Base-by-base conservation (phyloP, 2,329 filamentous ascomycete genomes). In the Aspergillus costaricaensis region DNA sequence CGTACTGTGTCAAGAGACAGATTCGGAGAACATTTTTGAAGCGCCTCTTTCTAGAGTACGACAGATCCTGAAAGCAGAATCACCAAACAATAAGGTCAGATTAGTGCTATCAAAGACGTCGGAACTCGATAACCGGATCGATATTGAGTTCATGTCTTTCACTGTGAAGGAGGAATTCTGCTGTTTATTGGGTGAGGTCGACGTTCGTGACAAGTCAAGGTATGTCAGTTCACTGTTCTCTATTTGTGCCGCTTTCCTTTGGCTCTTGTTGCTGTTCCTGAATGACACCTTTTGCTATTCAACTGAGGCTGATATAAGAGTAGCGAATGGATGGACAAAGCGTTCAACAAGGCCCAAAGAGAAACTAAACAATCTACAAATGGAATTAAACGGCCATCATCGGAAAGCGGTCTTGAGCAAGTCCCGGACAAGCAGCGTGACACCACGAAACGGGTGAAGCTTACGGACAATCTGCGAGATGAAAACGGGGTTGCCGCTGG, bases 291-390 rank as follows among this genome's bases (percentile, higher is more conserved):
- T 17, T 12, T 32, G 4, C 47, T 30, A 12, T 2, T 9, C 10
- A n/a, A 27, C 27, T 32, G 32, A 50, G 25, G 47, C 47, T 50
- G 27, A 50, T 19, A 12, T 32, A 9, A 17, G 47, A 50, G 7
- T 4, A 78, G 76, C 38, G 58, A 64, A 15, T 74, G 70, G 68
- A 73, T 79, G 71, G 67, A 76, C 38, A 68, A 67, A 12, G 60
- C 65, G 7, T 77, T 78, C 57, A 59, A 59, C 38, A 67, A 36
- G 3, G 53, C 65, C 21, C 57, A 61, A 36, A 63, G 58, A 4
- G 60, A 66, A 6, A 25, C 58, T 21, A 43, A 43, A 36, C 49
- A 8, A 52, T 27, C 57, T 36, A 17, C 23, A 9, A 67, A 58
- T 12, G 55, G 17, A 15, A 9, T 57, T 14, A 73, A 70, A 60